Conservation (phyloP, 2,329 filamentous ascomycete genomes). For the Nannizziopsis arthrosporioides region DNA sequence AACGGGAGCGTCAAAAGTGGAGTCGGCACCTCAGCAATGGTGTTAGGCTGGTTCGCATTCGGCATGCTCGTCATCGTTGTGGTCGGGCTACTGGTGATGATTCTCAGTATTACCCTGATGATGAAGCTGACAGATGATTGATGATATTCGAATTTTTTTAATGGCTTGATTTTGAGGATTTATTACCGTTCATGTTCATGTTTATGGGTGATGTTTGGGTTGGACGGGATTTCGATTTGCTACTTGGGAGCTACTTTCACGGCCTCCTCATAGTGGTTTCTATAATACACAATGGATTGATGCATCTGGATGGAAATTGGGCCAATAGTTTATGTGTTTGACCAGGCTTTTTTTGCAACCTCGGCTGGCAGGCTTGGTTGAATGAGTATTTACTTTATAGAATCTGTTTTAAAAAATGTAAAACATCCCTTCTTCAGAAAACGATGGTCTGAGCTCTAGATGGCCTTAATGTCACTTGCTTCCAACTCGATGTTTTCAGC, state of each 20-base stretch:
- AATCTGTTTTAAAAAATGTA: too few species aligned
- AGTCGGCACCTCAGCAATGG: conserved; percentile 90
- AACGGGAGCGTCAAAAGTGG: conserved; percentile 80
- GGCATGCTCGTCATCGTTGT: conserved; percentile 87
- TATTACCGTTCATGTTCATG: conserved; percentile 7
- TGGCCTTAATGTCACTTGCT: too few species aligned
- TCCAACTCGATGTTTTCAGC: too few species aligned
- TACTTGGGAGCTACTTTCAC: neutral
- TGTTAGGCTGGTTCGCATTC: conserved; percentile 95
- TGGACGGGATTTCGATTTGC: neutral
- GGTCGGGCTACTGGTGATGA: conserved; percentile 90
- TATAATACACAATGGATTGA: too few species aligned
- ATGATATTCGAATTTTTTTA: conserved; percentile 7
- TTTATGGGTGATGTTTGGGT: neutral
- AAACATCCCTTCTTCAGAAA: too few species aligned
- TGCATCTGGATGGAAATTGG: too few species aligned
- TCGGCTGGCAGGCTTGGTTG: too few species aligned
- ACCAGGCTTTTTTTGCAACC: too few species aligned
- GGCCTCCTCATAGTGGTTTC: too few species aligned
- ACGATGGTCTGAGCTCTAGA: too few species aligned
- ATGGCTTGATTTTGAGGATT: neutral
- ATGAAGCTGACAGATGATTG: conserved; percentile 44
- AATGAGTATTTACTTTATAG: too few species aligned
- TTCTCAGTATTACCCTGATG: conserved; percentile 77
- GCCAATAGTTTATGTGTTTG: too few species aligned